Evolutionary conservation across 208 protist species (phyloP), one percentile per base, ranked within the genome.

Genomic region (Balamuthia mandrillaris): DNA sequence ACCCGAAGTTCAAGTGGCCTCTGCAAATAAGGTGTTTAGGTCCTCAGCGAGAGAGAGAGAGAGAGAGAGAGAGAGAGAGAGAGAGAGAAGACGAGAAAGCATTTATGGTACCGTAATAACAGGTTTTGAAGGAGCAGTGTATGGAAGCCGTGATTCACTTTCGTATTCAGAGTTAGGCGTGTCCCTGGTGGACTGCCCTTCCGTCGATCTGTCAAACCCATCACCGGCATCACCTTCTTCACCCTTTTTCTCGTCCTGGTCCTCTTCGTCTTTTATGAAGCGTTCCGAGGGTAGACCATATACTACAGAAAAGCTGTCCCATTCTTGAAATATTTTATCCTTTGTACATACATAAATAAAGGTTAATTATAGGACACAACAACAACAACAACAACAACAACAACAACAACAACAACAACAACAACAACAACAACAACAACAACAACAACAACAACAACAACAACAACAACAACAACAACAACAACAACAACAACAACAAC

Each of bases 311-410:
- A 97, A 86, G 21, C 93, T 94, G 86, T 97, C 94, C 78, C 97
- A 97, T 82, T 97, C 96, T 65, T 95, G 92, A 79, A 96, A 94
- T 12, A 97, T 90, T 52, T 94, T 89, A 84, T 97, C 95, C 24
- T 90, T 65, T 10, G 9, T 35, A 12, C 3, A 6, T 21, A 0
- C 18, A 47, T 47, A 87, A 37, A 81, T 14, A 74, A 70, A 74
- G 31, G 12, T 18, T 42, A 66, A 47, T 82, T 44, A 16, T 3
- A 18, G 29, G 9, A 16, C 0, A 45, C 65, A 29, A 18, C n/a
- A 4, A 31, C 10, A 66, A 33, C n/a, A n/a, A n/a, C n/a, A n/a
- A n/a, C n/a, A n/a, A n/a, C n/a, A n/a, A n/a, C n/a, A n/a, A n/a
- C n/a, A n/a, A n/a, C n/a, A n/a, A n/a, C n/a, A n/a, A n/a, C n/a